Conservation (phyloP, 1,284 basidiomycete genomes). For the Agroathelia rolfsii region DNA sequence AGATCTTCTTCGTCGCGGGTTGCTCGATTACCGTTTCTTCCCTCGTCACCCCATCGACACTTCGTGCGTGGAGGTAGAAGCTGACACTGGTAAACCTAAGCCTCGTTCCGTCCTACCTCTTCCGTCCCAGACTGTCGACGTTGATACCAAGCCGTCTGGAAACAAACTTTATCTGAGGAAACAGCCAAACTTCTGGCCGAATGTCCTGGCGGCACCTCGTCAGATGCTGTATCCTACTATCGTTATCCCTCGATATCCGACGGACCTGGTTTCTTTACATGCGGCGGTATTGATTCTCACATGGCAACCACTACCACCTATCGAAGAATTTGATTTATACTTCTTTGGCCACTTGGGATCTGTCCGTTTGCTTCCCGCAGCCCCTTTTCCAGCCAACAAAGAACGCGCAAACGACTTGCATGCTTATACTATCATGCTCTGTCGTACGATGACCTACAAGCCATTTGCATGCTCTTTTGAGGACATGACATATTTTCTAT, state of each 20-base stretch:
- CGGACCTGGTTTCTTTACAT: constrained; percentile 25
- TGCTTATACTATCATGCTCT: constrained; percentile 52
- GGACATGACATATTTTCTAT: constrained; percentile 52
- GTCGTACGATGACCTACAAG: constrained; percentile 58
- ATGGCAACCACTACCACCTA: constrained; percentile 47
- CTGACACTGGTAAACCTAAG: too few species aligned
- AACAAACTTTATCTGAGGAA: constrained; percentile 45
- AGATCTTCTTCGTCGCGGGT: constrained; percentile 36
- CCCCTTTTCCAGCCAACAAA: constrained; percentile 38
- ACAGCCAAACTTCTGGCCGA: constrained; percentile 53
- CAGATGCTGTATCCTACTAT: constrained; percentile 45
- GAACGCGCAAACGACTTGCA: constrained; percentile 38
- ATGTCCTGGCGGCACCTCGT: constrained; percentile 22
- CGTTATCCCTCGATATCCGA: constrained; percentile 27
- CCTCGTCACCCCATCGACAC: constrained; percentile 23
- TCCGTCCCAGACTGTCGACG: too few species aligned
- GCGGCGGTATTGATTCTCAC: constrained; percentile 58
- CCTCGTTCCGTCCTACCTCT: constrained; percentile 11
- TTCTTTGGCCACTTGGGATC: constrained; percentile 34
- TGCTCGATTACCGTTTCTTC: constrained; percentile 43
- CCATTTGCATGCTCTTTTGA: constrained; percentile 41
- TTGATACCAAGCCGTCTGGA: constrained; percentile 26
- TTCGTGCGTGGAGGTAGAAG: too few species aligned
- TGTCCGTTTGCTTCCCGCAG: constrained; percentile 34
- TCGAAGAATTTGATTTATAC: constrained; percentile 49